Base-by-base conservation (phyloP, 164 flowering plant genomes). In the Vitis vinifera region DNA sequence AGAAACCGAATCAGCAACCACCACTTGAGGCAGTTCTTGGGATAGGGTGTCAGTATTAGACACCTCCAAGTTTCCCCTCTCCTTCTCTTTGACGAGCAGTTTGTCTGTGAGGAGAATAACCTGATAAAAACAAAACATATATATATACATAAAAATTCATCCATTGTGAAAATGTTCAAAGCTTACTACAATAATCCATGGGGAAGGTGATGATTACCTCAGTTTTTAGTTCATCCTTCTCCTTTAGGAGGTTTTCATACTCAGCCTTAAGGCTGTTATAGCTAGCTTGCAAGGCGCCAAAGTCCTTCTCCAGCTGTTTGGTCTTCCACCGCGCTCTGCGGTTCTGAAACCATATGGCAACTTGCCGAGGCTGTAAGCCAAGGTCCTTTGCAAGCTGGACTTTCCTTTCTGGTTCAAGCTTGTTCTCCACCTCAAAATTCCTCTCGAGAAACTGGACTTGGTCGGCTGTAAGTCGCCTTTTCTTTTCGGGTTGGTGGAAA, bases 341-440 rank as follows among this genome's bases (percentile, higher is more conserved):
- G 62, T 83, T 85, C 65, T 85, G 89, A 69, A 84, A 86, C 87
- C 89, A 86, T 15, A 86, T 78, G 6, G 86, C 90, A 59, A 92
- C 86, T 67, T 90, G 97, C 14, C 95, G 78, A 29, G 94, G 93
- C 79, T 91, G 91, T 81, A 90, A 66, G n/a, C 88, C 90, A 4
- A 90, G 83, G 51, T 88, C 89, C 71, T 81, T 86, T 0, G 97
- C 94, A 1, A 91, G 89, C 80, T 86, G 85, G 55, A 82, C 47
- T 72, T 91, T 91, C 77, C 94, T 81, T 27, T 91, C 94, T 0
- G 94, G 94, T 67, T 91, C 94, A n/a, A 91, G 93, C 83, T 88
- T 91, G 81, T 91, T 91, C 63, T 91, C 97, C n/a, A 72, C 72
- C 79, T 87, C 92, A 55, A 91, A 91, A 59, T 75, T 87, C 73